phyloP scores from a whole-genome alignment of 345 rosid species.

The Rhodamnia rubescens region DNA sequence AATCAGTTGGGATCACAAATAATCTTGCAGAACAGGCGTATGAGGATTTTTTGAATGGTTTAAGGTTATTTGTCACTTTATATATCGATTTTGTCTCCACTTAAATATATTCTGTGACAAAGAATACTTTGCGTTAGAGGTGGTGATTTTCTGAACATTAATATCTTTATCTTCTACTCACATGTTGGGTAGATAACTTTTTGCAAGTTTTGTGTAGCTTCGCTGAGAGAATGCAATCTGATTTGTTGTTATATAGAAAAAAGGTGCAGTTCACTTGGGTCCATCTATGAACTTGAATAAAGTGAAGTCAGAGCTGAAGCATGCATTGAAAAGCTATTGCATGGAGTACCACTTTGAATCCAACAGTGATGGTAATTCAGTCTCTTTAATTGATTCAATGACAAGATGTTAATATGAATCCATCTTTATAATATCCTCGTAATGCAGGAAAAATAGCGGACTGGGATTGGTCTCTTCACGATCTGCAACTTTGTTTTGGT shows the following conservation, averaged over 20 bases:
- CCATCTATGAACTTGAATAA: conserved; percentile 40
- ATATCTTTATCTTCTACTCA: not conserved
- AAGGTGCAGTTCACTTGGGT: conserved; percentile 64
- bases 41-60: not conserved
- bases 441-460: conserved; percentile 49
- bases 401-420: not conserved
- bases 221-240: not conserved
- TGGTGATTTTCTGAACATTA: not conserved
- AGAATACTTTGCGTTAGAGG: not conserved
- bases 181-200: not conserved
- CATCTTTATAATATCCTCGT: conserved; percentile 17
- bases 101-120: not conserved
- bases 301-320: conserved; percentile 63
- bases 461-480: conserved; percentile 58
- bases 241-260: conserved; percentile 38
- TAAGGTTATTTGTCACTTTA: not conserved
- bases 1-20: not conserved
- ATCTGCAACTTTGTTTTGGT: conserved; percentile 92
- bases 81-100: not conserved
- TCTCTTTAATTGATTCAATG: conserved; percentile 6
- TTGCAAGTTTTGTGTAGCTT: not conserved
- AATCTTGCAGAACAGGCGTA: not conserved
- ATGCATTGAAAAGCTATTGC: conserved; percentile 60
- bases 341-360: conserved; percentile 74
- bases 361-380: conserved; percentile 27